phyloP scores from a whole-genome alignment of 768 basidiomycete species.

The Lanmaoa rubissima region DNA sequence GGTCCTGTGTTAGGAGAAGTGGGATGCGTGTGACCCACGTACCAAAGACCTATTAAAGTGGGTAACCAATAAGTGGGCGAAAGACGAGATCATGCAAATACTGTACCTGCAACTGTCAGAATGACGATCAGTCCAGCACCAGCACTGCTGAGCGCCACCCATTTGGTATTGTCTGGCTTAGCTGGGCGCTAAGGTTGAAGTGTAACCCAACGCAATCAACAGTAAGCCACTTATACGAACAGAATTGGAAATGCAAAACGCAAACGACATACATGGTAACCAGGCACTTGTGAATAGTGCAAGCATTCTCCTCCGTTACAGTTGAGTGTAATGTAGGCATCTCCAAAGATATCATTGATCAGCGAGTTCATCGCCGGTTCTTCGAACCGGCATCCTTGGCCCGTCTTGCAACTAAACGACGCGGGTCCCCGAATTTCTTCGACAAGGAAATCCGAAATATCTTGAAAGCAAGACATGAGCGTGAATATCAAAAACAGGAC shows the following conservation, averaged over 20 bases:
- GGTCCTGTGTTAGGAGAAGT: conserved; percentile 45
- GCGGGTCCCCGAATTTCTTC: conserved; percentile 93
- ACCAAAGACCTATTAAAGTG: conserved; percentile 72
- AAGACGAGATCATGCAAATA: background rate
- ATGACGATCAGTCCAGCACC: conserved; percentile 76
- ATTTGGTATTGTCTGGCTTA: conserved; percentile 78
- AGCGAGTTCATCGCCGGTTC: conserved; percentile 97
- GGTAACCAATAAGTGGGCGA: background rate
- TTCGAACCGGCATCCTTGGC: conserved; percentile 81
- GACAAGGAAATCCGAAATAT: conserved; percentile 90
- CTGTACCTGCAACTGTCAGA: conserved; percentile 57
- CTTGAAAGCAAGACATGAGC: conserved; percentile 28
- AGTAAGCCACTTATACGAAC: background rate
- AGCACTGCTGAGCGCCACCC: conserved; percentile 83
- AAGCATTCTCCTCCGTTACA: conserved; percentile 93
- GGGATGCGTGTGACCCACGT: conserved; percentile 68
- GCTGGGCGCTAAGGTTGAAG: conserved; percentile 53
- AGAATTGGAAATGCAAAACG: background rate
- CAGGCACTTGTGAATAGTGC: conserved; percentile 91
- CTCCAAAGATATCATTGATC: conserved; percentile 92
- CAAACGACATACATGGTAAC: conserved; percentile 59
- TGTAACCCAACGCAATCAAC: background rate
- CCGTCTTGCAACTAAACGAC: conserved; percentile 71
- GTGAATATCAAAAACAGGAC: background rate
- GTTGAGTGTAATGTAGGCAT: conserved; percentile 80